phyloP scores from a whole-genome alignment of 148 eudicot genomes.

The Amaranthus cruentus region DNA sequence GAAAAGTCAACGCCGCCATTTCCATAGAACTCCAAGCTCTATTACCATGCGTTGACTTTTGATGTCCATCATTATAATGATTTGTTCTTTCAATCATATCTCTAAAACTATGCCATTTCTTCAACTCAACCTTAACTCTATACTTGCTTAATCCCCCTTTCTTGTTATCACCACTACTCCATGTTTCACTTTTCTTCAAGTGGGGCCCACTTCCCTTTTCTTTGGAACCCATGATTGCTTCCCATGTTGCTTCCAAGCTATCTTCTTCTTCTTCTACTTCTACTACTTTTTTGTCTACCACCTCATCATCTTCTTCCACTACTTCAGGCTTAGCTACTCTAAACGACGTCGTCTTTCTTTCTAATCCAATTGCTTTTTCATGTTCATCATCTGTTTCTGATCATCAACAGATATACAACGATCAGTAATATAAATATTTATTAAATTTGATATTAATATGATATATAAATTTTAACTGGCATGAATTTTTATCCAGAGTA shows the following conservation, averaged over 20 bases:
- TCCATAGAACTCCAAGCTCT: not conserved
- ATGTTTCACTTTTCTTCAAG: slow-evolving; percentile 42
- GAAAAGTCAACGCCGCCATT: slow-evolving; percentile 29
- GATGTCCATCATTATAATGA: too few relatives aligned
- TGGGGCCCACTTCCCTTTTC: slow-evolving; percentile 17
- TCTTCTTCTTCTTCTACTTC: slow-evolving; percentile 13
- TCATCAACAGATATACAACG: too few relatives aligned
- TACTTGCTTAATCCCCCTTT: slow-evolving; percentile 5
- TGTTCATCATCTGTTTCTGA: too few relatives aligned
- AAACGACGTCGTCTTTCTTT: too few relatives aligned
- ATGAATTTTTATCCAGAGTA: too few relatives aligned
- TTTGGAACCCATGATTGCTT: slow-evolving; percentile 45
- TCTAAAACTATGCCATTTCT: slow-evolving; percentile 51
- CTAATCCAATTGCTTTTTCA: not conserved
- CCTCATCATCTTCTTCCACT: slow-evolving; percentile 1
- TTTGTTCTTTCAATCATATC: slow-evolving; percentile 25
- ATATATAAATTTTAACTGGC: too few relatives aligned
- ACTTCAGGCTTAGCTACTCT: not conserved
- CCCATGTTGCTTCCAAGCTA: slow-evolving; percentile 58
- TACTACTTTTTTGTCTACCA: not conserved
- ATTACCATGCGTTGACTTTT: not conserved
- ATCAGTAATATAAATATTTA: too few relatives aligned
- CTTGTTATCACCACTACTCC: slow-evolving; percentile 17
- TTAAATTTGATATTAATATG: too few relatives aligned
- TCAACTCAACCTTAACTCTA: slow-evolving; percentile 30